Percentiles rank a stretch among this genome's conserved stretches.
phyloP scores from a whole-genome alignment of 1,284 basidiomycete genomes.

The Pyrrhoderma lamaoense region DNA sequence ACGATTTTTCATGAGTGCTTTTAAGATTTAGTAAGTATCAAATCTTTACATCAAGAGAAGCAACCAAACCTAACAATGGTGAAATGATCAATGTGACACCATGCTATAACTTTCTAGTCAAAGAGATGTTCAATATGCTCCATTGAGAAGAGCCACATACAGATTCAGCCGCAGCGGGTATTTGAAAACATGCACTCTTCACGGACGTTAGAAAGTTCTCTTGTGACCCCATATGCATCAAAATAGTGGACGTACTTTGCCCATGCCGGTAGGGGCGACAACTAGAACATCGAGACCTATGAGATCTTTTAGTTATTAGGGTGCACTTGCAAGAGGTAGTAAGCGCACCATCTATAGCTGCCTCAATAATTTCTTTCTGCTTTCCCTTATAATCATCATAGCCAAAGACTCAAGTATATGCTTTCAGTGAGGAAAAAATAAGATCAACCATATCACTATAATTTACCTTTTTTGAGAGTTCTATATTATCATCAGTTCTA shows the following conservation, averaged over 20 bases:
- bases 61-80: slow-evolving; percentile 61
- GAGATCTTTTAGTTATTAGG: slow-evolving; percentile 5
- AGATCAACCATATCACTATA: neutral
- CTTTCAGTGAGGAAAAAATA: no score
- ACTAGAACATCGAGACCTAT: slow-evolving; percentile 69
- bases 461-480: slow-evolving; percentile 11
- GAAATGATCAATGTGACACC: slow-evolving; percentile 77
- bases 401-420: slow-evolving; percentile 29
- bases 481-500: neutral
- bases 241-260: slow-evolving; percentile 50
- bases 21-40: neutral
- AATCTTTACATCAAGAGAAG: neutral
- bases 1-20: slow-evolving; percentile 84
- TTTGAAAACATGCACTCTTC: slow-evolving; percentile 80
- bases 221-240: no score
- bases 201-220: neutral
- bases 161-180: slow-evolving; percentile 68
- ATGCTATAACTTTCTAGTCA: slow-evolving; percentile 30
- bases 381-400: slow-evolving; percentile 34
- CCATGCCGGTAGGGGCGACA: slow-evolving; percentile 83
- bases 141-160: slow-evolving; percentile 28
- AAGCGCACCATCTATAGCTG: slow-evolving; percentile 28
- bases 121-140: neutral
- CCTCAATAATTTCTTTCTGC: slow-evolving; percentile 37
- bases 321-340: neutral